Evolutionary conservation across 257 asterid genomes (phyloP), one percentile per base, ranked within the genome.

Genomic region (Coffea eugenioides): DNA sequence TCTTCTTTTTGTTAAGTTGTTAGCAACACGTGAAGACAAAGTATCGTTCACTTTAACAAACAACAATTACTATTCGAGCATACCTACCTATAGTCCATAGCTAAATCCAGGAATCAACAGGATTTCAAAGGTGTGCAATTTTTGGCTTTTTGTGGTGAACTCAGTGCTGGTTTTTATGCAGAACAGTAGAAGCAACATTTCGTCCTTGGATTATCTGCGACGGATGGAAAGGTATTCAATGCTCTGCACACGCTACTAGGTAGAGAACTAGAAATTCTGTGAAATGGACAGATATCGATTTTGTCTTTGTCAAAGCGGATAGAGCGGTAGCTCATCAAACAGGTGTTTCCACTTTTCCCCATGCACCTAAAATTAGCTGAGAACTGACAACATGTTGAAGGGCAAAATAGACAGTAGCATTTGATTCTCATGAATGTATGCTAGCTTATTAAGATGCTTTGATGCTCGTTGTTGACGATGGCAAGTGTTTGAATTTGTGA

Each of bases 261-360:
- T 5, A 57, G 56, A 57, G 56, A 74, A 56, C 8, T 54, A 21
- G 23, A 41, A 56, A 75, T 75, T 27, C 25, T 43, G 15, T 2
- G 36, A 1, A 75, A 34, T n/a, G 71, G 45, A 14, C 59, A 39
- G 25, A 75, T 57, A 57, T 43, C 71, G 45, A 62, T 76, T 75
- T 76, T 64, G 79, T 76, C 79, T 61, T 45, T 25, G 70, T 34
- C 72, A 68, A 68, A 68, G 16, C 49, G 15, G 72, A 68, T 68
- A 15, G 39, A 68, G 16, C 6, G 4, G n/a, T 15, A 15, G 18
- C 43, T 68, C 25, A 68, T 68, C 72, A 68, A 36, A 34, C 49
- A 68, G 72, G 71, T 34, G 41, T 31, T 68, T 68, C 23, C 15
- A 31, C 48, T 34, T 36, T 68, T 36, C 15, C 48, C 49, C 13